These are phyloP conservation scores for Metschnikowia anglica DNA, from an alignment of 805 yeast genomes.

Conservation along the genomic window DNA sequence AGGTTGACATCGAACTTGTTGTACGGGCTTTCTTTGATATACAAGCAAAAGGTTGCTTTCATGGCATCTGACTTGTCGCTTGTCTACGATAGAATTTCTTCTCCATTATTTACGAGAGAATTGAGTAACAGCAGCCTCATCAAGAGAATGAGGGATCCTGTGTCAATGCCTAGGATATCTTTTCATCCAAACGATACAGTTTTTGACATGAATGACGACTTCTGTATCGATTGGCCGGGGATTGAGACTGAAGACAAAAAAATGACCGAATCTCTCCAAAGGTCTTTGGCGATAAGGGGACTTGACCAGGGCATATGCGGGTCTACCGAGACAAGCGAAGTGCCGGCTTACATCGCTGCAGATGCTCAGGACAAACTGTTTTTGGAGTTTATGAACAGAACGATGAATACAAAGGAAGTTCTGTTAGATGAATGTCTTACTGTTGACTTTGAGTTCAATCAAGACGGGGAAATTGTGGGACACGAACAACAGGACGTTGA, in stretches of 20 bases:
- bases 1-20: slow-evolving; percentile 45
- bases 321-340: background rate
- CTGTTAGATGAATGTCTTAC: slow-evolving; percentile 11
- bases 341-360: slow-evolving; percentile 3
- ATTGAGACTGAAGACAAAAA: too few relatives aligned
- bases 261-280: slow-evolving; percentile 1
- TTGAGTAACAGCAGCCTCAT: background rate
- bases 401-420: slow-evolving; percentile 14
- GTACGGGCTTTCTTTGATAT: slow-evolving; percentile 49
- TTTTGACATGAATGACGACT: slow-evolving; percentile 28
- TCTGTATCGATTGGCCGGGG: slow-evolving; percentile 14
- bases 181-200: slow-evolving; percentile 26
- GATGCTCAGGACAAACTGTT: slow-evolving; percentile 17
- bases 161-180: background rate
- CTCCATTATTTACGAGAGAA: slow-evolving; percentile 4
- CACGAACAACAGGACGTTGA: background rate
- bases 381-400: slow-evolving; percentile 19
- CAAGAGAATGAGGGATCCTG: background rate
- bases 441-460: slow-evolving; percentile 25
- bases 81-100: slow-evolving; percentile 13
- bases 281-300: slow-evolving; percentile 1
- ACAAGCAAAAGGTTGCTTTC: slow-evolving; percentile 49
- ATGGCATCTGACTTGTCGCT: slow-evolving; percentile 35
- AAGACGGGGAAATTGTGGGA: slow-evolving; percentile 23
- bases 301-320: slow-evolving; percentile 2